Base-by-base conservation (phyloP, 345 rosid species). In the Linum tenue region DNA sequence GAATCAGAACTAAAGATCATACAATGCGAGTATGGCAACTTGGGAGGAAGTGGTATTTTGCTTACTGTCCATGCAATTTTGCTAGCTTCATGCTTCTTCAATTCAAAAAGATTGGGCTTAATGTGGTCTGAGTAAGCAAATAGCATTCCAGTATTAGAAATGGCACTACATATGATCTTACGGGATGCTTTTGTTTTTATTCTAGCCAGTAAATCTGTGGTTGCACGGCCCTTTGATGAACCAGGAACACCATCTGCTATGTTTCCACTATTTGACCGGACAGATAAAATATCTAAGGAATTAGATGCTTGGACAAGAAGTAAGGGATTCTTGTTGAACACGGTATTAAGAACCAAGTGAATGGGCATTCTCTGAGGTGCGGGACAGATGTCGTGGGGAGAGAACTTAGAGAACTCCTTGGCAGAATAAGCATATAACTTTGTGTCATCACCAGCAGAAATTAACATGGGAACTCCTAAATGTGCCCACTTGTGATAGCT, bases 321-420 rank as follows among this genome's bases (percentile, higher is more conserved):
- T 79, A 92, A 75, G 64, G 86, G 73, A 48, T 73, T 76, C 66
- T 75, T 80, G 66, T 75, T 77, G 74, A 84, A 80, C 64, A 69
- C 69, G 31, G 96, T 78, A 75, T 79, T 78, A 61, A 64, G 76
- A 69, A 85, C 91, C 77, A 90, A 68, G 60, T 86, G 91, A 64
- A 90, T 75, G 12, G 94, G 88, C 68, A 86, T 75, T 75, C 94
- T 90, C 80, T 92, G 98, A 56, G 97, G 98, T 37, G 98, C 90
- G 60, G 98, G 97, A 75, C 97, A 92, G 48, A 92, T 84, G 77
- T 92, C 97, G 80, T 88, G 94, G 15, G 98, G 98, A 7, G 97
- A 84, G 77, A 84, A 92, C 79, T 81, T 87, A 35, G 90, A 77
- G 73, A 90, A 92, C 74, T 90, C 96, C 76, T 80, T 83, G 67